Evolutionary conservation across 345 rosid species (phyloP).

Genomic region (Citrus trifoliata): DNA sequence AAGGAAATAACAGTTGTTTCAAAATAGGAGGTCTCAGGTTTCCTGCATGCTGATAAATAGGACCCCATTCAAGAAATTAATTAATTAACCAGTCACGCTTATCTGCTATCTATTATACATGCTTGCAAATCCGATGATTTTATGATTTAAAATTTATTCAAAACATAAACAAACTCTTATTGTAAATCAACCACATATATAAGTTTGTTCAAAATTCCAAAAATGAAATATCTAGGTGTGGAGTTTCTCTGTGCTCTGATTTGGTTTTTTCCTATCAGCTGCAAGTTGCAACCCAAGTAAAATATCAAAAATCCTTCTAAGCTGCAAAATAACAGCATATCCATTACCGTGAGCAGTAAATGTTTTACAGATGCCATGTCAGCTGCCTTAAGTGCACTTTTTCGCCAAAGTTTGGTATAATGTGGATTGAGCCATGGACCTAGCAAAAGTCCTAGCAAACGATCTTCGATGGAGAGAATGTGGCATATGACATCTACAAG

Average conservation of each 20-base stretch:
- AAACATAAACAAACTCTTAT: neutral
- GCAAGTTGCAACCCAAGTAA: neutral
- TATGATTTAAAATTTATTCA: neutral
- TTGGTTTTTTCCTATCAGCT: neutral
- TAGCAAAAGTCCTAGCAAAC: slow-evolving; percentile 71
- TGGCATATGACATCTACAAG: slow-evolving; percentile 47
- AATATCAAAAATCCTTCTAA: neutral
- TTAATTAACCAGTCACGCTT: neutral
- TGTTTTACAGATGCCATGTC: slow-evolving; percentile 51
- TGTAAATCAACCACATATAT: neutral
- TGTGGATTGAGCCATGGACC: slow-evolving; percentile 93
- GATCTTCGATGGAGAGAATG: slow-evolving; percentile 64
- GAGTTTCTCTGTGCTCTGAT: neutral
- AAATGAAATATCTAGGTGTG: neutral
- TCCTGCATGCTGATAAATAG: neutral
- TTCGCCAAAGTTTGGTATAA: slow-evolving; percentile 60
- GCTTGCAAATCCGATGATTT: neutral
- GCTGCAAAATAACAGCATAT: slow-evolving; percentile 4
- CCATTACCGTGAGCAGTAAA: slow-evolving; percentile 59
- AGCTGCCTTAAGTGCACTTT: slow-evolving; percentile 51
- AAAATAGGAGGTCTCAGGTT: neutral
- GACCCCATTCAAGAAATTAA: neutral
- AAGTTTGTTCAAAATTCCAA: neutral
- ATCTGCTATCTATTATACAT: neutral
- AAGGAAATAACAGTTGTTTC: neutral